Base-by-base conservation (phyloP, 2,329 filamentous ascomycete genomes). In the Ustulina deusta region DNA sequence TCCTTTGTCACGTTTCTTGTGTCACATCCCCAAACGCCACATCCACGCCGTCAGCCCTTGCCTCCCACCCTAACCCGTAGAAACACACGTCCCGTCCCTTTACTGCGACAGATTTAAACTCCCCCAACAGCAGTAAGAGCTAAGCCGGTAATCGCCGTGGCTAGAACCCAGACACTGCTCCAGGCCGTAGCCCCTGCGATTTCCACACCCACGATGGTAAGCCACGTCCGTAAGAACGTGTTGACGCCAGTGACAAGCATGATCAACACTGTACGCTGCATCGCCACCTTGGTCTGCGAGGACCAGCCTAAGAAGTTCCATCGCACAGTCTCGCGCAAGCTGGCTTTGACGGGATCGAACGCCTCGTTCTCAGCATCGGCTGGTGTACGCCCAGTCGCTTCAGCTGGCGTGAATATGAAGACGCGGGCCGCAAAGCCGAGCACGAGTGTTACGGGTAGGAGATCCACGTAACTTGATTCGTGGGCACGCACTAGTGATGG, bases 361-460 rank as follows among this genome's bases (percentile, higher is more conserved):
- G 82, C 77, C 36, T 78, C 78, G 25, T 82, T 79, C 71, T 83
- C 80, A 61, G 83, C 83, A 69, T 89, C 84, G 69, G 83, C 81
- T 49, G 78, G 76, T 17, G 81, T 83, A 29, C 80, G 81, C 29
- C 84, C 85, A 0, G 86, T 84, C 15, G 83, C 85, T 20, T 88
- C 86, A 25, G 88, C 86, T 1, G 91, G 89, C 44, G 88, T 87
- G 78, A 97, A 97, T 72, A 97, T 88, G 78, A 97, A 95, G 52
- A 87, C 86, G 69, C 89, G 89, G 4, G 91, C 89, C 0, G 93
- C 91, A 69, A 89, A 83, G 2, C 94, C 94, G 20, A 92, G 84
- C 2, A 84, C 74, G 3, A 86, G 70, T 6, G 84, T 83, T 49
- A 85, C 85, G 0, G 90, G 89, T 3, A 93, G 79, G 55, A 92